Evolutionary conservation across 1,284 basidiomycete genomes (phyloP).

Genomic region (Ustilago tritici): DNA sequence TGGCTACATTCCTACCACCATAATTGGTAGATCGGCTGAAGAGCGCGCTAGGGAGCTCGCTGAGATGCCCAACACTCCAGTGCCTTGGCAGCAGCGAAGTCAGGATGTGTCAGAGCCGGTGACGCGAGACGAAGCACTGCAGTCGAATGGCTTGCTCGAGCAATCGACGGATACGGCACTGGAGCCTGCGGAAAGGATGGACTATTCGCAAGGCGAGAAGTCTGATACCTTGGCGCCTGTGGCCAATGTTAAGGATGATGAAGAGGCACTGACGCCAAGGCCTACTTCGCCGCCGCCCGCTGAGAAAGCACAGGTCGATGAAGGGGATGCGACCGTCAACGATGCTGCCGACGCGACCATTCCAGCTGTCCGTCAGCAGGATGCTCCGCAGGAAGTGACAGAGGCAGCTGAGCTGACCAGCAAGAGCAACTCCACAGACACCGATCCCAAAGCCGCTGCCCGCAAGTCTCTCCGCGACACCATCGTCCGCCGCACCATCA

Average conservation of each 20-base stretch:
- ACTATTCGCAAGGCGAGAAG: constrained; percentile 10
- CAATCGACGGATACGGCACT: constrained; percentile 19
- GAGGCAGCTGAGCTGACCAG: neutral
- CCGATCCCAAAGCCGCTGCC: constrained; percentile 8
- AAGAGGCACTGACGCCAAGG: constrained; percentile 13
- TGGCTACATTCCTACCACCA: constrained; percentile 24
- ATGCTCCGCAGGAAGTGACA: neutral
- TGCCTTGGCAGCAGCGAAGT: neutral
- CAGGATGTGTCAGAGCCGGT: neutral
- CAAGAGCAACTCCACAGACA: neutral
- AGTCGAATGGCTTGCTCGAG: neutral
- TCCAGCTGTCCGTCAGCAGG: neutral
- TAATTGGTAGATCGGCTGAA: constrained; percentile 25
- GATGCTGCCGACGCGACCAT: constrained; percentile 4
- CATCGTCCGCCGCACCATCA: constrained; percentile 62
- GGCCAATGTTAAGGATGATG: neutral
- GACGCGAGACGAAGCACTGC: neutral
- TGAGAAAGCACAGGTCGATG: neutral
- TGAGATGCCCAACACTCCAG: constrained; percentile 1
- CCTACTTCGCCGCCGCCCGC: constrained; percentile 7
- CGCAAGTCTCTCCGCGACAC: constrained; percentile 59
- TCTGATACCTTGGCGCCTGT: constrained; percentile 6
- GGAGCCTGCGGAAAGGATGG: constrained; percentile 9
- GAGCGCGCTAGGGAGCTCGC: constrained; percentile 16
- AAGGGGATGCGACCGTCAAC: constrained; percentile 7